These are phyloP conservation scores for Dianthus caryophyllus DNA, from an alignment of 148 eudicot genomes.

Conservation along the genomic window DNA sequence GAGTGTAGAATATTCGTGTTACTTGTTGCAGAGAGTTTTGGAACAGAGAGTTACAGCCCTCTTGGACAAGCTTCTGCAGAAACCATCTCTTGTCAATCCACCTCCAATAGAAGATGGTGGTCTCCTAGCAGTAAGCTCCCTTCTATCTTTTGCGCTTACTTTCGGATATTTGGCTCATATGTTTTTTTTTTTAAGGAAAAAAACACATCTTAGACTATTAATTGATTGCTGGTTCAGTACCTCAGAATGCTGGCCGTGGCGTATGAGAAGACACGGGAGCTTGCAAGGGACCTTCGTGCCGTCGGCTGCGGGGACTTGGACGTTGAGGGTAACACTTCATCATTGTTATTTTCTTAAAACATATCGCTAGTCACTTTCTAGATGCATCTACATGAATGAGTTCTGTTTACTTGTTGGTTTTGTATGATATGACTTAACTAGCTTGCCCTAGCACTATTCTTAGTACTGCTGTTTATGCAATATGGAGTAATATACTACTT, in stretches of 20 bases:
- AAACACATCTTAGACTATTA: constrained; percentile 2
- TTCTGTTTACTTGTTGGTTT: neutral
- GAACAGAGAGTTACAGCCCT: constrained; percentile 93
- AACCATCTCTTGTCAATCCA: constrained; percentile 83
- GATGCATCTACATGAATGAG: neutral
- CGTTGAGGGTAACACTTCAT: constrained; percentile 70
- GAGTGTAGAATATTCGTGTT: constrained; percentile 14
- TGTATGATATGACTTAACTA: neutral
- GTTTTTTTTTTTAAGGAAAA: neutral
- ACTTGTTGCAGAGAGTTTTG: constrained; percentile 72
- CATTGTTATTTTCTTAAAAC: neutral
- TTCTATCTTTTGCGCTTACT: constrained; percentile 14
- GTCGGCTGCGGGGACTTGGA: constrained; percentile 99
- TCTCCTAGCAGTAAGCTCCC: constrained; percentile 69
- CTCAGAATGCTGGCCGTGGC: constrained; percentile 98
- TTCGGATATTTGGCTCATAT: constrained; percentile 1
- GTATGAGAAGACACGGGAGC: constrained; percentile 96
- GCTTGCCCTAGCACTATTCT: neutral
- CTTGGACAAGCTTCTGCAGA: constrained; percentile 79
- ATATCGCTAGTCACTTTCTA: neutral
- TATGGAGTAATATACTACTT: too few species aligned
- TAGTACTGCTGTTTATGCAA: neutral
- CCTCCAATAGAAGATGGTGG: constrained; percentile 93
- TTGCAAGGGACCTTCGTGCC: constrained; percentile 82
- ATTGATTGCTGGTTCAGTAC: constrained; percentile 52